phyloP scores from a whole-genome alignment of 108 stramenopile species.

The Fistulifera pelliculosa region DNA sequence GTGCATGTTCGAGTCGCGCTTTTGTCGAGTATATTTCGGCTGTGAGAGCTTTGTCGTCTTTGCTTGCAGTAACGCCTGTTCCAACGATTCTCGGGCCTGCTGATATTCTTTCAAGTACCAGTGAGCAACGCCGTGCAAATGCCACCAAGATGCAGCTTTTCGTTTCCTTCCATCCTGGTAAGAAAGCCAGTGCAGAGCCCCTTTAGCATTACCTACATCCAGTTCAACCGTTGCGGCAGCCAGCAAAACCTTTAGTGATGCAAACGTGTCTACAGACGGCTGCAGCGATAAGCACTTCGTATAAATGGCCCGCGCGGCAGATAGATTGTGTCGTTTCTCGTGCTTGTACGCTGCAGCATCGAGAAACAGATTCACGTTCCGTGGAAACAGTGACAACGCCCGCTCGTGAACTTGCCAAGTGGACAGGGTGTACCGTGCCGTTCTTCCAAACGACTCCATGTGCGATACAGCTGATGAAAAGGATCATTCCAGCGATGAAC shows the following conservation, averaged over 20 bases:
- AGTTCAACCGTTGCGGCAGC: conserved; percentile 74
- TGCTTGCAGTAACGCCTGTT: conserved; percentile 53
- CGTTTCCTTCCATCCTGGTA: conserved; percentile 38
- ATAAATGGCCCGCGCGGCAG: conserved; percentile 4
- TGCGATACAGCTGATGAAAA: conserved; percentile 61
- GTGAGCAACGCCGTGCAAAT: conserved; percentile 69
- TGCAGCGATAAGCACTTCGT: conserved; percentile 27
- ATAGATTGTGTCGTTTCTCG: too few relatives aligned
- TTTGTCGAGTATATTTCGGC: conserved; percentile 59
- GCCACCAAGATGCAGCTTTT: conserved; percentile 28
- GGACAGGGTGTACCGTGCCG: conserved; percentile 43
- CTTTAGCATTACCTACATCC: conserved; percentile 29
- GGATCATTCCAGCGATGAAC: conserved; percentile 61
- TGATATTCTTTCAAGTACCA: conserved; percentile 49
- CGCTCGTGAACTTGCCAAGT: conserved; percentile 50
- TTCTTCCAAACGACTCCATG: conserved; percentile 72
- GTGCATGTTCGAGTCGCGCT: conserved; percentile 36
- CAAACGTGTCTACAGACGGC: conserved; percentile 44
- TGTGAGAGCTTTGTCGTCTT: conserved; percentile 28
- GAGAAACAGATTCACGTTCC: conserved; percentile 26
- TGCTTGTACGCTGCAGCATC: conserved; percentile 58
- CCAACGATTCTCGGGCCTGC: conserved; percentile 53
- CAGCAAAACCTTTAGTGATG: conserved; percentile 27
- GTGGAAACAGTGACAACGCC: conserved; percentile 47
- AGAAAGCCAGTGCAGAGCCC: conserved; percentile 41